Conservation (phyloP, 1,139 yeast species). For the Arxiozyma telluris region DNA sequence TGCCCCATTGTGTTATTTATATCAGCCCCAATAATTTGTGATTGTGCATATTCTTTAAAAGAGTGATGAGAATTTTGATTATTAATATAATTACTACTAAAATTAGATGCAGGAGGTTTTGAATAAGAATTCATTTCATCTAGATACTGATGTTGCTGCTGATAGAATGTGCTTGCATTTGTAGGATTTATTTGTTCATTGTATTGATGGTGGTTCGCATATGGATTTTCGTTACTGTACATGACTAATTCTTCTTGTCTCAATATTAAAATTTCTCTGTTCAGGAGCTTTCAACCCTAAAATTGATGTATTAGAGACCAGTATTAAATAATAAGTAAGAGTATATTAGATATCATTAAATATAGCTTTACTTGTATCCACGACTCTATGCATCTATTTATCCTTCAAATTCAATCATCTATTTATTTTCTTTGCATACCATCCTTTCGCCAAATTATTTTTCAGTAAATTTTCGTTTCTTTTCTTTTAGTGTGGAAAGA, state of each 20-base stretch:
- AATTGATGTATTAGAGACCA: not conserved
- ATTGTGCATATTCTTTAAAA: slow-evolving; percentile 29
- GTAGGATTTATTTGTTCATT: slow-evolving; percentile 2
- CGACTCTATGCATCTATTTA: no score
- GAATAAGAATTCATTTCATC: slow-evolving; percentile 17
- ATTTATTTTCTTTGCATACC: no score
- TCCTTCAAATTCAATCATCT: no score
- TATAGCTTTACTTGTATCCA: no score
- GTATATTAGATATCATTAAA: no score
- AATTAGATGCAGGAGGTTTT: slow-evolving; percentile 26
- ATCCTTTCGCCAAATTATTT: no score
- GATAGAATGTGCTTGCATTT: slow-evolving; percentile 4
- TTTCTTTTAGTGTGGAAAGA: not conserved
- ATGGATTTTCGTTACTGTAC: slow-evolving; percentile 4
- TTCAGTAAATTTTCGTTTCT: not conserved
- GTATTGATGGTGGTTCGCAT: slow-evolving; percentile 1
- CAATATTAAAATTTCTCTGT: not conserved
- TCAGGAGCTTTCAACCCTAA: not conserved
- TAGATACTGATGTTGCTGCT: slow-evolving; percentile 9
- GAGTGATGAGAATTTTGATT: slow-evolving; percentile 34
- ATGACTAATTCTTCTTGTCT: not conserved
- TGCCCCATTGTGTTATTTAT: slow-evolving; percentile 2
- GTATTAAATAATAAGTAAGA: no score
- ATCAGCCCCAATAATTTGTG: slow-evolving; percentile 7
- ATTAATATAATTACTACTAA: slow-evolving; percentile 31